A percentile compares a stretch with the other conserved stretches of the same genome.
phyloP scores from a whole-genome alignment of 73 alveolate genomes.

The Uronychia binucleata region DNA sequence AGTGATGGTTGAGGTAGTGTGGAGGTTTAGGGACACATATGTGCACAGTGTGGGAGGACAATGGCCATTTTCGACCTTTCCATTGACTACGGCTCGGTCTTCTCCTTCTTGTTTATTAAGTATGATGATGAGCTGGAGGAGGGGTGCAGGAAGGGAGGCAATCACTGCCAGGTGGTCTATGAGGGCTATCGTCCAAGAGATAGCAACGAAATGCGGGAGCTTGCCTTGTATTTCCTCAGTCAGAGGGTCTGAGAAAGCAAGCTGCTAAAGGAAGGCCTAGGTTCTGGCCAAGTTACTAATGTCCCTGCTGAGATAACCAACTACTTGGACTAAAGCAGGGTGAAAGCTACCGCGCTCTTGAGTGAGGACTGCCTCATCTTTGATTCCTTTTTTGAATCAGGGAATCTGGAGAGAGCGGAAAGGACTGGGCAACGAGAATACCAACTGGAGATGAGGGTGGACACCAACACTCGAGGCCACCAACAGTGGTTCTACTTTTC shows the following conservation, averaged over 20 bases:
- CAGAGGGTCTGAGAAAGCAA: neutral
- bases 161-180: neutral
- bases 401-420: conserved; percentile 55
- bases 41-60: neutral
- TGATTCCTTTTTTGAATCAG: conserved; percentile 48
- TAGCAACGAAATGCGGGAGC: neutral
- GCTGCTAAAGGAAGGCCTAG: neutral
- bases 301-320: neutral
- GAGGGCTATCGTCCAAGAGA: neutral
- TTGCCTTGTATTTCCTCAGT: neutral
- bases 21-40: neutral
- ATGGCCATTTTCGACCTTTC: neutral
- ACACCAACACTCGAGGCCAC: conserved; percentile 81
- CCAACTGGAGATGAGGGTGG: conserved; percentile 75
- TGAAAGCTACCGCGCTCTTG: neutral
- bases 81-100: neutral
- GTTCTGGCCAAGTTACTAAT: neutral
- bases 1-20: too few relatives aligned
- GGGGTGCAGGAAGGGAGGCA: neutral
- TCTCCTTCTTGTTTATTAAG: neutral
- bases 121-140: neutral
- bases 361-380: conserved; percentile 9
- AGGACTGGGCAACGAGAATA: conserved; percentile 47
- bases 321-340: neutral
- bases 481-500: conserved; percentile 83